Conservation (phyloP, 2,329 filamentous ascomycete species). For the Ophiostoma himal-ulmi region DNA sequence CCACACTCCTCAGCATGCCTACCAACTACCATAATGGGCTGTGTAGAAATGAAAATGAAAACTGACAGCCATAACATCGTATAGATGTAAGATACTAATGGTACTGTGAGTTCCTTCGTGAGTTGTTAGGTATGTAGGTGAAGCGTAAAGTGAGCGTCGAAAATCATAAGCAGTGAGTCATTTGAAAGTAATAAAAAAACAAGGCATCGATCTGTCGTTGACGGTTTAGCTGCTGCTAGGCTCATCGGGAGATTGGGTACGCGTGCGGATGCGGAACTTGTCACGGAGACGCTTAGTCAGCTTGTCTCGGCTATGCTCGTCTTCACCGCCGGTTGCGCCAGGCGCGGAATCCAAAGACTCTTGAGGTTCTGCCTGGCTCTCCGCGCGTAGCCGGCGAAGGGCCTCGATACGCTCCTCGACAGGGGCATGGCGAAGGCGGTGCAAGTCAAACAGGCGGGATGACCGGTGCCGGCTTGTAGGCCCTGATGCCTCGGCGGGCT, state of each 20-base stretch:
- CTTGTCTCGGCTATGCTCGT: slow-evolving; percentile 37
- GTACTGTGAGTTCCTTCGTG: background rate
- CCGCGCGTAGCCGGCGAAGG: slow-evolving; percentile 45
- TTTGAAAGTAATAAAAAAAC: background rate
- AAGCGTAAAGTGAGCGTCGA: background rate
- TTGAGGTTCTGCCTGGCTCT: slow-evolving; percentile 32
- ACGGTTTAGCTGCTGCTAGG: slow-evolving; percentile 8
- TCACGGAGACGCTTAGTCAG: slow-evolving; percentile 48
- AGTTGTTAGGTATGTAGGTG: background rate
- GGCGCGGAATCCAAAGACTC: slow-evolving; percentile 18
- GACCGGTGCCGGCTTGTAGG: slow-evolving; percentile 35
- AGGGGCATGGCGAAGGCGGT: slow-evolving; percentile 52
- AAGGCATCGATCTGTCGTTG: background rate
- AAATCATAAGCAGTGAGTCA: background rate
- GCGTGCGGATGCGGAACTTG: slow-evolving; percentile 48
- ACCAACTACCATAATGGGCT: background rate
- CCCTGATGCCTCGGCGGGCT: slow-evolving; percentile 27
- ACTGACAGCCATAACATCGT: background rate
- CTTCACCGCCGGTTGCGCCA: slow-evolving; percentile 29
- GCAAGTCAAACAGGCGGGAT: slow-evolving; percentile 51
- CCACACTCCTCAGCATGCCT: background rate
- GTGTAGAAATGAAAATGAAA: background rate
- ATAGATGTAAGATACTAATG: background rate
- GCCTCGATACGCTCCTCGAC: slow-evolving; percentile 58
- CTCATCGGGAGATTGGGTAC: slow-evolving; percentile 33